Percentiles rank a stretch among this genome's conserved stretches.
Conservation (phyloP, 768 basidiomycete genomes). For the Bullera alba region DNA sequence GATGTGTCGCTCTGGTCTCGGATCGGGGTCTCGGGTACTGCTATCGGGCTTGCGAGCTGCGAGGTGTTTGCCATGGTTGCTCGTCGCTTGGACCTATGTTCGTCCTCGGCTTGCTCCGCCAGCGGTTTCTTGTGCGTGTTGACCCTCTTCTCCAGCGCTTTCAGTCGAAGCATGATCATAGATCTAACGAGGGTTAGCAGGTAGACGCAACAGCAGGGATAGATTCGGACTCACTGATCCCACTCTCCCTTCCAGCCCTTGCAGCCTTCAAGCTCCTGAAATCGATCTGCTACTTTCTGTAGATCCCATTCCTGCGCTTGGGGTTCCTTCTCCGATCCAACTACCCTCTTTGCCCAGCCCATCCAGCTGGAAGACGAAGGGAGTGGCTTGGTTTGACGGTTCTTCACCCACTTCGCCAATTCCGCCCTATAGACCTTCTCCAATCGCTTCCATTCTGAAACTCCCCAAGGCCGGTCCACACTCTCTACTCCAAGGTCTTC, state of each 20-base stretch:
- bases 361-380: constrained; percentile 15
- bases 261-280: constrained; percentile 10
- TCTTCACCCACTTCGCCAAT: constrained; percentile 23
- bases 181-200: constrained; percentile 7
- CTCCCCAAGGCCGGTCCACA: constrained; percentile 21
- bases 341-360: constrained; percentile 23
- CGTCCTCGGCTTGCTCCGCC: constrained; percentile 1
- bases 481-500: not conserved
- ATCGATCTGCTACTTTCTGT: constrained; percentile 19
- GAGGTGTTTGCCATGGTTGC: not conserved
- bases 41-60: not conserved
- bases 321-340: constrained; percentile 4
- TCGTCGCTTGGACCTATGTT: not conserved
- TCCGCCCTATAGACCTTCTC: constrained; percentile 30
- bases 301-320: constrained; percentile 21
- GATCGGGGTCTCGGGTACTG: not conserved
- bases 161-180: constrained; percentile 19
- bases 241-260: constrained; percentile 11
- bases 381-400: constrained; percentile 28
- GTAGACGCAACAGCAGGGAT: not conserved
- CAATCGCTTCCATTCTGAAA: constrained; percentile 36
- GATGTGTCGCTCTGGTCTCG: not conserved
- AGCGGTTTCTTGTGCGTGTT: constrained; percentile 1
- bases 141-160: constrained; percentile 26
- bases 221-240: constrained; percentile 20